Evolutionary conservation across 345 rosid genomes (phyloP), one percentile per base, ranked within the genome.

Genomic region (Melastoma malabathricum): DNA sequence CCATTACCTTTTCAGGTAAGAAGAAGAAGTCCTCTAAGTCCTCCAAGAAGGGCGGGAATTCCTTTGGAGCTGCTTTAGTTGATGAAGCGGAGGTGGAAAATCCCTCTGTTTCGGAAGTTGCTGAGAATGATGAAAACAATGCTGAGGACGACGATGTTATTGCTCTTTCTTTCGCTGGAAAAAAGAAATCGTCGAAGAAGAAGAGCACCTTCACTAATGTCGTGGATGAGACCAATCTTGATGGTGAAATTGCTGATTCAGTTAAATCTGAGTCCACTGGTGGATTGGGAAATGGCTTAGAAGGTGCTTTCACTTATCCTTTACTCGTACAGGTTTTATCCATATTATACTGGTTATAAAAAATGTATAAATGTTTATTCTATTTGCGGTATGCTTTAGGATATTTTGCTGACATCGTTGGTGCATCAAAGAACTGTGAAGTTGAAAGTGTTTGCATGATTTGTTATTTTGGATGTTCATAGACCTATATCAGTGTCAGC

Each of bases 131-230:
- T 46, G 71, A 65, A 47, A 71, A 59, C 38, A 25, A 59, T 6
- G 20, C 20, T 6, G 75, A 72, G 31, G 69, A 63, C 20, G 87
- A 76, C 15, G 79, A 77, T 66, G 57, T 48, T 41, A 45, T 60
- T 0, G 61, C 41, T 14, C 57, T 80, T 18, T 55, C 62, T 46
- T 79, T 84, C 60, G 66, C 84, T 0, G 83, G 89, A 57, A 78
- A 80, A 70, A 80, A 85, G 66, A 83, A 83, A 51, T 66, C 96
- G 50, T 84, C 94, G 3, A 81, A 84, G 71, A 87, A 87, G 67
- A 75, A 74, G 65, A 59, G 68, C 52, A 66, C 46, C 57, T 61
- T 66, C 62, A 63, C 70, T 12, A 43, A 70, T 4, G 39, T 71
- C 15, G 72, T 43, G 43, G 83, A 61, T 49, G 79, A 63, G 15